Percentiles rank a stretch among this genome's conserved stretches.
These are phyloP conservation scores for Aspergillus fischeri DNA, from an alignment of 2,329 filamentous ascomycete genomes.

Conservation along the genomic window DNA sequence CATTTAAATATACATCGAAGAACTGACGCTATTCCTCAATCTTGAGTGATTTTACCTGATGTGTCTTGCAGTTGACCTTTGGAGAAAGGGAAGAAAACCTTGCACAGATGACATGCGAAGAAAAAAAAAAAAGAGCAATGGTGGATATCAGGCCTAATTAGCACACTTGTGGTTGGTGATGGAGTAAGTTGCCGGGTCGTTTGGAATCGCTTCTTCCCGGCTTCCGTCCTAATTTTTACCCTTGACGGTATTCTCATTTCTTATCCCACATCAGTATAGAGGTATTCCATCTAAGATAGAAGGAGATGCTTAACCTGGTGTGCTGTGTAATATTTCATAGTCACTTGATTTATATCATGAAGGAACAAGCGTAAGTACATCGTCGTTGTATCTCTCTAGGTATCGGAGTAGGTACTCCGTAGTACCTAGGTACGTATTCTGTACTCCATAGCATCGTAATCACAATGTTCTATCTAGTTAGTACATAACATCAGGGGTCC, in stretches of 20 bases:
- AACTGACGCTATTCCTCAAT: neutral
- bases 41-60: neutral
- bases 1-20: neutral
- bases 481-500: neutral
- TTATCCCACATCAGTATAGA: neutral
- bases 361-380: neutral
- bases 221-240: constrained; percentile 4
- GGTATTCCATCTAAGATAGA: neutral
- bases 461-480: neutral
- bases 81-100: neutral
- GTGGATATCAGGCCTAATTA: constrained; percentile 12
- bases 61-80: neutral
- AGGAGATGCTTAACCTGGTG: neutral
- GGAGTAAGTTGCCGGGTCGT: constrained; percentile 4
- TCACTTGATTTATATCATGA: neutral
- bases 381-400: neutral
- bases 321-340: neutral
- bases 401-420: neutral
- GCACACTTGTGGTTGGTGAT: constrained; percentile 11
- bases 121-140: constrained; percentile 12
- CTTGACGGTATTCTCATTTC: neutral
- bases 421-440: neutral
- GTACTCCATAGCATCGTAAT: neutral
- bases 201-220: constrained; percentile 16
- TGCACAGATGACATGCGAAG: neutral